Conservation (phyloP, 768 basidiomycete genomes). For the Hypsizygus marmoreus region DNA sequence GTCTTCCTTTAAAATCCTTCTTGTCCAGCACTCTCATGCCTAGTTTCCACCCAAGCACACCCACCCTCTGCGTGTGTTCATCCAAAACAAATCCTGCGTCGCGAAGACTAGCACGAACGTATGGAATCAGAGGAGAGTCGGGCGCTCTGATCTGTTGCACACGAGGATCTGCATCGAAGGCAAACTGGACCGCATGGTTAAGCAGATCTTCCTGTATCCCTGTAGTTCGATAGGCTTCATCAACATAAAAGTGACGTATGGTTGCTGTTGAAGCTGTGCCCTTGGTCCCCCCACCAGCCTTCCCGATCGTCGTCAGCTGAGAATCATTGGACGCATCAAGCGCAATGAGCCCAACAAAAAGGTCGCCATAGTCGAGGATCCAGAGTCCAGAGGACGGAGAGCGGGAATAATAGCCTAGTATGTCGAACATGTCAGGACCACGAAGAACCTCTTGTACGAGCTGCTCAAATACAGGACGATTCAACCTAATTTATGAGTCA, state of each 20-base stretch:
- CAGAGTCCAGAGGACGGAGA: slow-evolving; percentile 70
- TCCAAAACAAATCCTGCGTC: slow-evolving; percentile 52
- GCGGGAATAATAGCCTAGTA: slow-evolving; percentile 56
- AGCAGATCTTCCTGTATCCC: slow-evolving; percentile 69
- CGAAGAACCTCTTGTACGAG: slow-evolving; percentile 52
- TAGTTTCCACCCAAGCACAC: slow-evolving; percentile 60
- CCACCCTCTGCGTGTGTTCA: slow-evolving; percentile 45
- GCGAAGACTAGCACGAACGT: slow-evolving; percentile 46
- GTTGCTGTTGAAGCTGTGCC: slow-evolving; percentile 52
- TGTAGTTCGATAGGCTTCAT: slow-evolving; percentile 58
- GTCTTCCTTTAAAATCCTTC: too few species aligned
- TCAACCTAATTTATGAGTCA: slow-evolving; percentile 49
- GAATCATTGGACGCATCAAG: slow-evolving; percentile 60
- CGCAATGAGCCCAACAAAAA: slow-evolving; percentile 69
- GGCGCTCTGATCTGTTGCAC: slow-evolving; percentile 48
- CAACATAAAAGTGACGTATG: slow-evolving; percentile 77
- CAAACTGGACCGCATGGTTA: slow-evolving; percentile 53
- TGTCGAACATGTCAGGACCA: slow-evolving; percentile 54
- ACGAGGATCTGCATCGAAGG: slow-evolving; percentile 48
- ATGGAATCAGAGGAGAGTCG: slow-evolving; percentile 54
- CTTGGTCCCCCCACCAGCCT: slow-evolving; percentile 12
- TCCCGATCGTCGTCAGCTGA: slow-evolving; percentile 20
- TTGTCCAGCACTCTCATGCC: slow-evolving; percentile 44
- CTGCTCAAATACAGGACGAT: slow-evolving; percentile 69
- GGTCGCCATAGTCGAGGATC: slow-evolving; percentile 60